phyloP scores from a whole-genome alignment of 1,284 basidiomycete genomes.

The Sanguinoderma infundibulare region DNA sequence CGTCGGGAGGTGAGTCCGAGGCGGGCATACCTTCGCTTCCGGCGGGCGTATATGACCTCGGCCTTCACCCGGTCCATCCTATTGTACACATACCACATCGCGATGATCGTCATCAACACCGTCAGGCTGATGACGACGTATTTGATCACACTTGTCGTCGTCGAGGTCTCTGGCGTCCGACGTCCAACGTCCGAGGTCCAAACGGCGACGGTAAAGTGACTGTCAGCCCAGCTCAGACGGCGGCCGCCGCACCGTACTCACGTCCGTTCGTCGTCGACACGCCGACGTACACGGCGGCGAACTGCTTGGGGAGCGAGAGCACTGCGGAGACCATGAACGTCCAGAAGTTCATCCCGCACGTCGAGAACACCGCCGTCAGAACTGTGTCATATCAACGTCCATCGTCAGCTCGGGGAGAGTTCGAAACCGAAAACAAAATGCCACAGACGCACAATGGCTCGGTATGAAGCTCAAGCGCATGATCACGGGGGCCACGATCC shows the following conservation, averaged over 20 bases:
- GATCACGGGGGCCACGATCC: slow-evolving; percentile 75
- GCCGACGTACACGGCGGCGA: slow-evolving; percentile 76
- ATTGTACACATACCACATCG: slow-evolving; percentile 83
- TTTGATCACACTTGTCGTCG: slow-evolving; percentile 50
- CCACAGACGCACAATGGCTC: slow-evolving; percentile 61
- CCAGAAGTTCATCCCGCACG: slow-evolving; percentile 77
- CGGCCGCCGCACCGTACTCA: too few species aligned
- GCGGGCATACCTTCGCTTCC: slow-evolving; percentile 34
- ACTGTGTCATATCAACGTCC: slow-evolving; percentile 33
- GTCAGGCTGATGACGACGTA: slow-evolving; percentile 67
- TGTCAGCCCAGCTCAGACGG: too few species aligned
- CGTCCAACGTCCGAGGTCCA: slow-evolving; percentile 45
- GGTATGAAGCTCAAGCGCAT: slow-evolving; percentile 80
- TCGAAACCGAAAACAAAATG: not conserved
- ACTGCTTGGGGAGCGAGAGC: slow-evolving; percentile 81
- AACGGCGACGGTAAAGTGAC: slow-evolving; percentile 19
- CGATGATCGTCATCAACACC: slow-evolving; percentile 70
- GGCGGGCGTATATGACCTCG: slow-evolving; percentile 71
- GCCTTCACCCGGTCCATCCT: slow-evolving; percentile 79
- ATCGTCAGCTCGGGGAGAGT: not conserved
- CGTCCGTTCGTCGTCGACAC: slow-evolving; percentile 35
- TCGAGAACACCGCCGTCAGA: slow-evolving; percentile 80
- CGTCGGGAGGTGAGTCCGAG: not conserved
- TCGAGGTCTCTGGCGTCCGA: not conserved
- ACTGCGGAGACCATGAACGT: slow-evolving; percentile 73